Evolutionary conservation across 1,284 basidiomycete species (phyloP).

Genomic region (Amylostereum areolatum): DNA sequence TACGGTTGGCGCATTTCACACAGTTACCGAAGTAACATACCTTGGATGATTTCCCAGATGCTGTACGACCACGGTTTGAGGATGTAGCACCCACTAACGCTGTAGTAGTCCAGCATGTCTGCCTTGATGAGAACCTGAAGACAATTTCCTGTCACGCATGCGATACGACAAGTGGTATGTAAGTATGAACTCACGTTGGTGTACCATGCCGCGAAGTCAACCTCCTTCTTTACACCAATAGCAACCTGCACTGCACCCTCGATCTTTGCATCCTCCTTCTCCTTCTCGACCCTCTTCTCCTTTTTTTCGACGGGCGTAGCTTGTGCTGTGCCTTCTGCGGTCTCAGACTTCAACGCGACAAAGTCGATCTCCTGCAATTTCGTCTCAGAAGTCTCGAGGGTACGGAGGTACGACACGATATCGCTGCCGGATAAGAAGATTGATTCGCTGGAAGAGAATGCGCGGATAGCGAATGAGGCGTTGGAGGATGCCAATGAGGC

Average conservation of each 20-base stretch:
- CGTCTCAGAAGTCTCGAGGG: slow-evolving; percentile 56
- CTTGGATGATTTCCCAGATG: slow-evolving; percentile 96
- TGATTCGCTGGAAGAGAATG: slow-evolving; percentile 64
- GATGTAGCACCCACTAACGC: slow-evolving; percentile 98
- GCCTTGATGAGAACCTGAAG: slow-evolving; percentile 91
- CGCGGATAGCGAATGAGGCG: slow-evolving; percentile 69
- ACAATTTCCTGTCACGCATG: slow-evolving; percentile 4
- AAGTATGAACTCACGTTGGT: slow-evolving; percentile 61
- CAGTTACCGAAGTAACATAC: slow-evolving; percentile 31
- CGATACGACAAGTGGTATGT: background rate
- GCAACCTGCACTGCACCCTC: slow-evolving; percentile 89
- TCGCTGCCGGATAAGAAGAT: slow-evolving; percentile 75
- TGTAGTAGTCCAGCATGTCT: slow-evolving; percentile 99
- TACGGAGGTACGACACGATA: slow-evolving; percentile 66
- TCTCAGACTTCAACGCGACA: slow-evolving; percentile 48
- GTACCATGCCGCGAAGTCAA: slow-evolving; percentile 92
- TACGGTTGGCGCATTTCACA: slow-evolving; percentile 1
- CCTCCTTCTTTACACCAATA: slow-evolving; percentile 91
- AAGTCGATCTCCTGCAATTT: slow-evolving; percentile 76
- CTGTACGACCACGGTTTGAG: slow-evolving; percentile 96
- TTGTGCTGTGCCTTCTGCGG: slow-evolving; percentile 14
- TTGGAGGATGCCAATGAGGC: slow-evolving; percentile 63
- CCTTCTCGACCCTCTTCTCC: slow-evolving; percentile 43
- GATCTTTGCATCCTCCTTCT: slow-evolving; percentile 72
- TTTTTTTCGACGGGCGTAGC: slow-evolving; percentile 27